A percentile compares a stretch with the other conserved stretches of the same genome.
These are phyloP conservation scores for Fusarium coffeatum DNA, from an alignment of 2,329 filamentous ascomycete genomes.

Conservation along the genomic window DNA sequence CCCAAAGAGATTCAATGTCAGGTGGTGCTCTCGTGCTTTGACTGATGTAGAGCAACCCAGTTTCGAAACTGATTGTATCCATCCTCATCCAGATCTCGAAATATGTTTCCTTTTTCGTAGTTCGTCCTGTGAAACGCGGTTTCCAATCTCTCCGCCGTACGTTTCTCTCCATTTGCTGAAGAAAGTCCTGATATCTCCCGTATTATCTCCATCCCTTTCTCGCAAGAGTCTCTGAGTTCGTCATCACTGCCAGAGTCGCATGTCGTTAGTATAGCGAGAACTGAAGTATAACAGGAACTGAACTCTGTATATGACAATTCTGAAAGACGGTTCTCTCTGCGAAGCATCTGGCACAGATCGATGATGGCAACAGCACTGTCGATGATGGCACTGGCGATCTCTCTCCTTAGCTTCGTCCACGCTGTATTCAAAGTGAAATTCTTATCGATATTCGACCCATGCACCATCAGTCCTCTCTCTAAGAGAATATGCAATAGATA, in stretches of 20 bases:
- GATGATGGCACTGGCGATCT: conserved; percentile 26
- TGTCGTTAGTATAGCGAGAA: conserved; percentile 27
- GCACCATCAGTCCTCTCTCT: conserved; percentile 36
- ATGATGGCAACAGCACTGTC: conserved; percentile 26
- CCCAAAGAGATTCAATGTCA: not conserved
- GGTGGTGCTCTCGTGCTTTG: conserved; percentile 11
- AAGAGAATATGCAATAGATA: conserved; percentile 35
- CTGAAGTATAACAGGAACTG: conserved; percentile 36
- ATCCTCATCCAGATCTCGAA: not conserved
- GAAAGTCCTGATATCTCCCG: conserved; percentile 29
- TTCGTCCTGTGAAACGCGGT: conserved; percentile 17
- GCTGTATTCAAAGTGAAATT: not conserved
- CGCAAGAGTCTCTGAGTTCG: conserved; percentile 2
- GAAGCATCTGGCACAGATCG: conserved; percentile 32
- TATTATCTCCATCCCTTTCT: conserved; percentile 27
- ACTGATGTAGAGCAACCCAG: conserved; percentile 39
- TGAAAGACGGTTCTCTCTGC: conserved; percentile 26
- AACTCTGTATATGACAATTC: conserved; percentile 40
- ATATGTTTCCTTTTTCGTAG: not conserved
- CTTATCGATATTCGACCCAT: conserved; percentile 2
- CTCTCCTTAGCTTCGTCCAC: conserved; percentile 13
- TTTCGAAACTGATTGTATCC: conserved; percentile 40
- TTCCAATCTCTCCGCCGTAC: conserved; percentile 23
- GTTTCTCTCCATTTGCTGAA: conserved; percentile 25
- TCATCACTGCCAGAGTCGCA: conserved; percentile 16